phyloP scores from a whole-genome alignment of 2,329 filamentous ascomycete species.

The Plenodomus biglobosus region DNA sequence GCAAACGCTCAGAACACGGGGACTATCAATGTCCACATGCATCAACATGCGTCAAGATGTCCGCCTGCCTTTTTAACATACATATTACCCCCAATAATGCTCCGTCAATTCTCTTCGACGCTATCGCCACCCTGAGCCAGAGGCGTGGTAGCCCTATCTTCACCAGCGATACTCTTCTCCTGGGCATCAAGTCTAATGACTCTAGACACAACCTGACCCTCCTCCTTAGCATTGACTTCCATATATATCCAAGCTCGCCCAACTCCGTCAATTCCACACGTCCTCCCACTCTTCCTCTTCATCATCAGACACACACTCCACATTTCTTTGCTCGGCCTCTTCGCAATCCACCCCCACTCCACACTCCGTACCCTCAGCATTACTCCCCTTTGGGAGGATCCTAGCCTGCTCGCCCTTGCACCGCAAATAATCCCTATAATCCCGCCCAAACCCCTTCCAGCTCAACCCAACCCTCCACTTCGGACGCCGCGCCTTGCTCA shows the following conservation, averaged over 20 bases:
- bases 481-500: conserved; percentile 25
- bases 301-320: neutral
- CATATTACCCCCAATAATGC: too few relatives aligned
- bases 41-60: too few relatives aligned
- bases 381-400: too few relatives aligned
- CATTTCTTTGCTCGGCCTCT: neutral
- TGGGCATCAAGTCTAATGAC: neutral
- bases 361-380: neutral
- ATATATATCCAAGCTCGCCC: neutral
- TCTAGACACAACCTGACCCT: neutral
- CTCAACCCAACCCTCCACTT: neutral
- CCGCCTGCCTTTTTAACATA: too few relatives aligned
- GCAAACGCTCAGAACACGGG: too few relatives aligned
- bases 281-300: neutral
- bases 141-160: neutral
- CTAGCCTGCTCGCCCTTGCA: neutral
- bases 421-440: neutral
- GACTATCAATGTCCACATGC: too few relatives aligned
- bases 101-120: too few relatives aligned
- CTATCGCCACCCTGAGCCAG: neutral
- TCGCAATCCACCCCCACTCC: neutral
- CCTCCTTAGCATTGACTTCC: neutral
- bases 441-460: conserved; percentile 13
- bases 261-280: neutral
- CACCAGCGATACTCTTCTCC: neutral